Base-by-base conservation (phyloP, 2,329 filamentous ascomycete genomes). In the Penicillium oxalicum region DNA sequence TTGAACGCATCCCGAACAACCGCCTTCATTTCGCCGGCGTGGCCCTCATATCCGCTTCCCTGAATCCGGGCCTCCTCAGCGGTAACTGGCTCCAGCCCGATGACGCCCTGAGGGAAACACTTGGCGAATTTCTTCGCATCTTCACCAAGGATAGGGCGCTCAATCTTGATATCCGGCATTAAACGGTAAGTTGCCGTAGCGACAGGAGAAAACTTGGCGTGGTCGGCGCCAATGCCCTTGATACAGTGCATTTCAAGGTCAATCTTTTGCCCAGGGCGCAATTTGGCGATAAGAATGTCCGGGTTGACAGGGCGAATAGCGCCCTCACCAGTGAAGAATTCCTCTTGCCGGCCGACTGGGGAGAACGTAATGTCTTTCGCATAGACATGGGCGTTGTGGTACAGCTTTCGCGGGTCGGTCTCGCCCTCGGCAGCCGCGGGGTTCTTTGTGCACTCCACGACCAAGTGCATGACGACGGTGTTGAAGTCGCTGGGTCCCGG, bases 181-280 rank as follows among this genome's bases (percentile, higher is more conserved):
- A 98, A 79, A 43, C 93, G 83, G 74, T 98, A 98, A 25, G 87
- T 88, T 3, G 93, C 93, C 1, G 93, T 96, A 3, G 91, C 91
- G 33, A 97, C 93, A 40, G 93, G 93, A 0, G 89, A 95, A 75
- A 93, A 98, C 72, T 98, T 98, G 60, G 93, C 86, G 70, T 98
- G 93, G 70, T 98, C 93, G 55, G 86, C 83, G 41, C 93, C 93
- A 58, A 94, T 83, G 52, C 94, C 93, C 74, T 96, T 95, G 73
- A 95, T 84, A 74, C 91, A 93, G 75, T 97, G 91, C 80, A 95
- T 86, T 58, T 87, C 83, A 53, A 96, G 76, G 63, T 88, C 80
- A 62, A 98, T 88, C 60, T 82, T 81, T 76, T 98, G 94, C 4
- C 87, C 87, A 0, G 94, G 93, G 27, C 93, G 84, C 70, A 98